Evolutionary conservation across 2,329 filamentous ascomycete genomes (phyloP).

Genomic region (Curvularia lunata): DNA sequence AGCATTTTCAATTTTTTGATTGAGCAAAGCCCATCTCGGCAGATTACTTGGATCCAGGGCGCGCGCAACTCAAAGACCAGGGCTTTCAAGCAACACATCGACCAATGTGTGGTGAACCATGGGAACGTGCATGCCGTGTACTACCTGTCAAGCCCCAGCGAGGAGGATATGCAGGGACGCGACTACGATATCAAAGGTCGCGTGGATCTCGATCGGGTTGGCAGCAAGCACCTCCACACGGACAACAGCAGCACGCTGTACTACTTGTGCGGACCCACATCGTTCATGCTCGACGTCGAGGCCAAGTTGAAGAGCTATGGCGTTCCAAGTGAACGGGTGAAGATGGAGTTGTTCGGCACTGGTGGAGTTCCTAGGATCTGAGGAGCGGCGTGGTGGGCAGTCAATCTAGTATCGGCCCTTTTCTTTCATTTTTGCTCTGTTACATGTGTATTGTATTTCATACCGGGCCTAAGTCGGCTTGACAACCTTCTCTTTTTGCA

Average conservation of each 20-base stretch:
- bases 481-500: neutral
- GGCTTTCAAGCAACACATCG: slow-evolving; percentile 63
- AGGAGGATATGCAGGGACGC: slow-evolving; percentile 55
- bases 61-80: slow-evolving; percentile 59
- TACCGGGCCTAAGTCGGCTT: slow-evolving; percentile 2
- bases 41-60: slow-evolving; percentile 69
- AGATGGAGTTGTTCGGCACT: slow-evolving; percentile 68
- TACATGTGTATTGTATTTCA: neutral
- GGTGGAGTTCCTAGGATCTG: slow-evolving; percentile 45
- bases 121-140: slow-evolving; percentile 60
- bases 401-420: neutral
- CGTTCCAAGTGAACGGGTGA: slow-evolving; percentile 64
- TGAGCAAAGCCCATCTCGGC: slow-evolving; percentile 46
- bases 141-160: slow-evolving; percentile 62
- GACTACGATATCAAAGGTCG: slow-evolving; percentile 67
- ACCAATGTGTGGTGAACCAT: slow-evolving; percentile 52
- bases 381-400: neutral
- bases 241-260: slow-evolving; percentile 65
- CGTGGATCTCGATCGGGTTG: slow-evolving; percentile 64
- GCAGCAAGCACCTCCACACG: slow-evolving; percentile 63
- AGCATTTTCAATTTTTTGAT: slow-evolving; percentile 67
- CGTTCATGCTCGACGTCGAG: slow-evolving; percentile 71
- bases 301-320: slow-evolving; percentile 61
- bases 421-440: neutral
- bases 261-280: slow-evolving; percentile 72